A percentile compares a stretch with the other conserved stretches of the same genome.
These are phyloP conservation scores for Golubevia pallescens DNA, from an alignment of 1,284 basidiomycete species.

Conservation along the genomic window DNA sequence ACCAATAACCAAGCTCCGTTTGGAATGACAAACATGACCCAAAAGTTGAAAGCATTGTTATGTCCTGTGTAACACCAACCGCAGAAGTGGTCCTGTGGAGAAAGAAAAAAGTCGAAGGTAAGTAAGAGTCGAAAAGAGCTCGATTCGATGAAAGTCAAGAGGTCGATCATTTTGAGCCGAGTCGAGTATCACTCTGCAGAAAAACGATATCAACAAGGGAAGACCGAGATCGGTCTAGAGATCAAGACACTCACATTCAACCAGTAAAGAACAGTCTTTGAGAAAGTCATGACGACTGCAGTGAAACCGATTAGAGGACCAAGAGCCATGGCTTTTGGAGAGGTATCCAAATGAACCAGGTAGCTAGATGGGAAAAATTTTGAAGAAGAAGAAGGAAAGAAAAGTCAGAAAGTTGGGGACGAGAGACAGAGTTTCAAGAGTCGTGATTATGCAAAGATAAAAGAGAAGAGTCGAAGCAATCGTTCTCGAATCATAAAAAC, in stretches of 20 bases:
- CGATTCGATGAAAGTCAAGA: neutral
- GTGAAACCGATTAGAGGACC: conserved; percentile 41
- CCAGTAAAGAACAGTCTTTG: conserved; percentile 40
- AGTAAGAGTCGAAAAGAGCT: neutral
- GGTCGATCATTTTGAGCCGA: no score
- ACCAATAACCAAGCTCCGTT: conserved; percentile 44
- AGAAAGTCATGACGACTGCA: conserved; percentile 39
- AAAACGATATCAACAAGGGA: no score
- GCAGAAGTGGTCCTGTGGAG: conserved; percentile 34
- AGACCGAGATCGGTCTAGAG: no score
- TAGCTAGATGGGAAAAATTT: conserved; percentile 8
- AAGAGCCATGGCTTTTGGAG: conserved; percentile 17
- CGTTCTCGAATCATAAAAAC: no score
- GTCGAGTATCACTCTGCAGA: no score
- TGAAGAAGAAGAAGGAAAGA: no score
- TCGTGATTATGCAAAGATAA: no score
- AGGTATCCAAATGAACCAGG: conserved; percentile 25
- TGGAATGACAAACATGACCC: conserved; percentile 36
- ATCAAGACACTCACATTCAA: no score
- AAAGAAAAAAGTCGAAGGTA: no score
- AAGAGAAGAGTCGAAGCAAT: no score
- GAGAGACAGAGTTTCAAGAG: no score
- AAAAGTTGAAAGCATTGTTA: conserved; percentile 32
- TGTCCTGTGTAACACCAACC: conserved; percentile 54
- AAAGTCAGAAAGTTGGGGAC: no score